Base-by-base conservation (phyloP, 2,329 filamentous ascomycete genomes). In the Stagonosporopsis cucurbitacearum region DNA sequence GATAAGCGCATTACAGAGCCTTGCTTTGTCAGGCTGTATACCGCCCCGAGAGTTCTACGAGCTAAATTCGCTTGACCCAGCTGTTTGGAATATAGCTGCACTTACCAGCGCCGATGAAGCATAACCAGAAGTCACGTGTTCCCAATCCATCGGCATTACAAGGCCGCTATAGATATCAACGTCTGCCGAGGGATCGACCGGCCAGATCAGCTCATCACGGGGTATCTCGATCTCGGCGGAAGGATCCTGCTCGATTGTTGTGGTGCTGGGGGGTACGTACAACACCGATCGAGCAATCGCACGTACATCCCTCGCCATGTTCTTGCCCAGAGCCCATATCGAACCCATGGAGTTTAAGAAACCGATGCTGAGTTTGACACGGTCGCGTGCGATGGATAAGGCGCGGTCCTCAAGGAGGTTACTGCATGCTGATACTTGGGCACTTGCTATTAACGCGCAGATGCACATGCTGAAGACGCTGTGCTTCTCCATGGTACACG, bases 311-410 rank as follows among this genome's bases (percentile, higher is more conserved):
- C 81, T 82, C 57, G 88, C 84, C n/a, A 91, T 89, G 13, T 81
- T 83, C 43, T 81, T 83, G 1, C 89, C 89, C 15, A 91, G 85
- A 43, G 84, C 83, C 91, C 90, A 95, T 8, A 89, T 84, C 6
- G 79, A 77, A 20, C 86, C 86, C 15, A 93, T 79, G 20, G 86
- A 65, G 63, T 87, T 88, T 39, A 95, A 81, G 1, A 88, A 88
- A 7, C 89, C 90, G 57, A 90, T 91, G 60, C 91, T 92, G 17
- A 96, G 83, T 2, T 88, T 85, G 46, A 96, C 87, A 66, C 87
- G 88, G 75, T 92, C 89, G 50, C 86, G 87, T 52, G 88, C 81
- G 66, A 86, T 86, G 54, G 86, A 86, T 63, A 86, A 83, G 62
- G 85, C 82, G 63, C 85, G 82, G 54, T 82, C 79, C 61, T 71